A percentile compares a stretch with the other conserved stretches of the same genome.
These are phyloP conservation scores for Leucosporidium creatinivorum DNA, from an alignment of 768 basidiomycete genomes.

Conservation along the genomic window DNA sequence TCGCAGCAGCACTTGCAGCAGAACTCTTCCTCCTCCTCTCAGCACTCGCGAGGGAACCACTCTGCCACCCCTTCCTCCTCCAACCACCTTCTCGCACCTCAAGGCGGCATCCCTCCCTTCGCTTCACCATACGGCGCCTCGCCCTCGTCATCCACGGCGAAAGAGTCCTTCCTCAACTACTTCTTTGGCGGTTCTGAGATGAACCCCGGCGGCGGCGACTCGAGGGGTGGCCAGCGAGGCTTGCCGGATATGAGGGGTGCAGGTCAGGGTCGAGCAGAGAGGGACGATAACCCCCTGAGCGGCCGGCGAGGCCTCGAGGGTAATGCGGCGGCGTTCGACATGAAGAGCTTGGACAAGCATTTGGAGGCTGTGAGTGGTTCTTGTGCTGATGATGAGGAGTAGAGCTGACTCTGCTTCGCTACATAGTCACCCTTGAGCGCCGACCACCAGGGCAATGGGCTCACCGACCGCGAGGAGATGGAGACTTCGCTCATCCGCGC, in stretches of 20 bases:
- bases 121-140: constrained; percentile 13
- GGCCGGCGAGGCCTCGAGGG: constrained; percentile 53
- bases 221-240: background rate
- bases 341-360: constrained; percentile 97
- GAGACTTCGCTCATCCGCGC: constrained; percentile 91
- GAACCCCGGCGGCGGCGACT: background rate
- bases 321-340: constrained; percentile 83
- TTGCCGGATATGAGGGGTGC: constrained; percentile 1
- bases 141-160: constrained; percentile 44
- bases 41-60: constrained; percentile 39
- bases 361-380: constrained; percentile 80
- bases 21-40: no score
- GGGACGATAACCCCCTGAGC: constrained; percentile 40
- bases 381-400: background rate
- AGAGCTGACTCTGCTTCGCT: background rate
- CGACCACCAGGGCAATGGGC: constrained; percentile 51
- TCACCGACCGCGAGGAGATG: constrained; percentile 86
- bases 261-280: background rate
- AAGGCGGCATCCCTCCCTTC: constrained; percentile 8
- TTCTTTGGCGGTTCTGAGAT: constrained; percentile 78
- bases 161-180: constrained; percentile 92
- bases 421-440: constrained; percentile 46
- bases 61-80: constrained; percentile 27
- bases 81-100: constrained; percentile 12
- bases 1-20: constrained; percentile 7